Base-by-base conservation (phyloP, 1,284 basidiomycete genomes). In the Athelia sp. region DNA sequence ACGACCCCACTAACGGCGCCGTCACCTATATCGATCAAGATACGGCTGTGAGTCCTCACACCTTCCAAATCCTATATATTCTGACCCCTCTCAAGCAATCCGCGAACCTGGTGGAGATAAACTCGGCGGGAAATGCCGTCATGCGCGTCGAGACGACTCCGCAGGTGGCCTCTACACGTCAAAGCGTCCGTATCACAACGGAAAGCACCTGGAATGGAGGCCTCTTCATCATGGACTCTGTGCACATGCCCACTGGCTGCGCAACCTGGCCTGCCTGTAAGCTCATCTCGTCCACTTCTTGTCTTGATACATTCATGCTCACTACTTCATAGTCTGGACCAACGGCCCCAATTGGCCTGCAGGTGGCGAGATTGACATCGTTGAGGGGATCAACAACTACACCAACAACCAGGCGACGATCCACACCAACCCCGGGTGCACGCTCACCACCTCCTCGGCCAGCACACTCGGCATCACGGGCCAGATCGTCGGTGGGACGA, bases 171-270 rank as follows among this genome's bases (percentile, higher is more conserved):
- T 76, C 63, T 38, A 84, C 77, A 45, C 80, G 93, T 51, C 78
- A 83, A 64, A 84, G 86, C 56, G 76, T 95, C 38, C 82, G 92
- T 50, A 85, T 95, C 48, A 81, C 82, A 48, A 84, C 87, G 0
- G 70, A 83, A 45, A 64, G 72, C 52, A 68, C 71, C 1, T 90
- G 81, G 62, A 84, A 76, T 11, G 78, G 81, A 42, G 89, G 82
- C 15, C 72, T 93, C 36, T 73, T 93, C 52, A 74, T 93, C 50
- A 76, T 93, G 73, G 90, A 94, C 64, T 78, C 90, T 14, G 74
- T 83, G n/a, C 92, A 95, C 66, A 93, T 94, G 86, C 92, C 92
- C 1, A 85, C 84, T 1, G 93, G 93, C 46, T 76, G 75, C 46
- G 75, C 76, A 14, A 77, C 75, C 54, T 78, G 75, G 75, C 24